Conservation (phyloP, 805 yeast genomes). For the Priceomyces fermenticarens region DNA sequence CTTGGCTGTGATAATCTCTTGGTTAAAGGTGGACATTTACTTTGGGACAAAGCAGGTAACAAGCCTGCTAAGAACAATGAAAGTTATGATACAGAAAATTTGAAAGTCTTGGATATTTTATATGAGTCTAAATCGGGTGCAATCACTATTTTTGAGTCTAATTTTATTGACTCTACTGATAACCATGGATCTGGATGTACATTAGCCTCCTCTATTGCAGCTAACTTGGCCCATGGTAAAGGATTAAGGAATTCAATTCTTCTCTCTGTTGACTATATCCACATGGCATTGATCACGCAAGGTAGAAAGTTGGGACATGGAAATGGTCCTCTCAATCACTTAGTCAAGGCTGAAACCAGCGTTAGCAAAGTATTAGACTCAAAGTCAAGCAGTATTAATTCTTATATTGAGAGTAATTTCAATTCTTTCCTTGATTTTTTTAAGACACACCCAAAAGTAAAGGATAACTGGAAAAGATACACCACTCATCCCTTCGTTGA, state of each 20-base stretch:
- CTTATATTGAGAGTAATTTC: conserved; percentile 3
- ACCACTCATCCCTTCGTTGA: conserved; percentile 60
- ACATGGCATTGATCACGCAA: conserved; percentile 51
- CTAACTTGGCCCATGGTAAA: conserved; percentile 61
- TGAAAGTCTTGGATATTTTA: conserved; percentile 50
- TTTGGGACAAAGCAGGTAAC: conserved; percentile 28
- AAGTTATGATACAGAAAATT: conserved; percentile 9
- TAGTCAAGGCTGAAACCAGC: conserved; percentile 27
- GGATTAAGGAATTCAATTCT: conserved; percentile 48
- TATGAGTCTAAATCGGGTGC: conserved; percentile 39
- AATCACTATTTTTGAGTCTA: conserved; percentile 46
- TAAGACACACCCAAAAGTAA: conserved; percentile 53
- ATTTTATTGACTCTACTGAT: conserved; percentile 44
- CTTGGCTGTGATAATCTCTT: conserved; percentile 52
- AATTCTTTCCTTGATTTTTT: conserved; percentile 44
- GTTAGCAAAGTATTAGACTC: conserved; percentile 8
- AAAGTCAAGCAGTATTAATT: not conserved
- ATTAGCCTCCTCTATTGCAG: conserved; percentile 74
- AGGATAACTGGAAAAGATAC: conserved; percentile 56
- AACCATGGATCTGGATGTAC: conserved; percentile 95
- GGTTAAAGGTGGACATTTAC: conserved; percentile 79
- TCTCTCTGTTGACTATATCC: conserved; percentile 62
- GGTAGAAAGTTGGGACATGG: conserved; percentile 49
- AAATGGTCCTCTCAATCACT: conserved; percentile 78
- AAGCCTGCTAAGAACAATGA: conserved; percentile 10